Evolutionary conservation across 2,329 filamentous ascomycete genomes (phyloP), one percentile per base, ranked within the genome.

Genomic region (Alternaria alternata): DNA sequence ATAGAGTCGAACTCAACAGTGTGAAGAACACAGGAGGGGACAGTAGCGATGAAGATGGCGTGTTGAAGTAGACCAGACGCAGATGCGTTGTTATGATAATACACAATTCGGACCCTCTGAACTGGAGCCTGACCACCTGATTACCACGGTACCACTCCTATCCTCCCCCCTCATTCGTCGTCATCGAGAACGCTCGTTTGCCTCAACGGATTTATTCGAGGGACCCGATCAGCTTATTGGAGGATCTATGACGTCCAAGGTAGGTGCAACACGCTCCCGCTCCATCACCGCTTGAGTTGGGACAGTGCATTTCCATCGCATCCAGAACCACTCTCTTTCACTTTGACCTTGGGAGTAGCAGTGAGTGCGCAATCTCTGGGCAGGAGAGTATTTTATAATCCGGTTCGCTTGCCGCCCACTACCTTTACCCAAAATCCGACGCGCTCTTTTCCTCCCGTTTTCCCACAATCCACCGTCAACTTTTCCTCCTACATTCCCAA

Each of bases 31-130:
- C 51, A 5, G 64, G 64, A 48, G 57, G 52, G 1, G 62, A 69
- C 3, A 70, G 64, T 43, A 71, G 66, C 24, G 74, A 78, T 58
- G 75, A 74, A 22, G 73, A 76, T 60, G 73, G 57, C 4, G 69
- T 74, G 11, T 54, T 76, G 62, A 75, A 71, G 34, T 76, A 73
- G 65, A 26, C 34, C 20, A 26, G 36, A 41, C 36, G 26, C 32
- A 16, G 18, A 43, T 43, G 38, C 46, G 8, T 49, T 38, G 46
- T n/a, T 16, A 22, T 30, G 32, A 38, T 22, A 16, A 22, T 36
- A 49, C 53, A 48, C 44, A n/a, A 54, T 58, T 41, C 1, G 28
- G 43, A 14, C 38, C 18, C n/a, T 55, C 49, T n/a, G 30, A 46
- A 51, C 44, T 58, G 55, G 55, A 44, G 26, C 26, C 34, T 39